These are phyloP conservation scores for Penicillium sp. DNA, from an alignment of 2,329 filamentous ascomycete genomes.

Conservation along the genomic window DNA sequence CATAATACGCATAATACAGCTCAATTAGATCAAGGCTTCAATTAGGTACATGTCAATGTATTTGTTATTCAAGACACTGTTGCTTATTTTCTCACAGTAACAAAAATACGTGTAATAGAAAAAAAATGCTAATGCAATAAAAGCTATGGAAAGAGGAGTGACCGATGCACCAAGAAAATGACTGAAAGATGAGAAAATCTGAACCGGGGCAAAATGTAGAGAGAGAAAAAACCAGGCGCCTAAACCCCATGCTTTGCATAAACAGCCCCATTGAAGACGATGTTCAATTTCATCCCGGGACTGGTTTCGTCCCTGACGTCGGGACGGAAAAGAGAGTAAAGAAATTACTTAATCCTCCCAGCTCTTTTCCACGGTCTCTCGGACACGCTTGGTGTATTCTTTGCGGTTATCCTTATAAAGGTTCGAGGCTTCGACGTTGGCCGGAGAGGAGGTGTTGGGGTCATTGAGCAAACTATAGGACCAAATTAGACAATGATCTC, in stretches of 20 bases:
- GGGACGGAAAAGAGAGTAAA: constrained; percentile 2
- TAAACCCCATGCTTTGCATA: constrained; percentile 46
- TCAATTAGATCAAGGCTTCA: background rate
- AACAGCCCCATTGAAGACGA: constrained; percentile 23
- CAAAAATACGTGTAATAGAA: background rate
- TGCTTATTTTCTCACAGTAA: background rate
- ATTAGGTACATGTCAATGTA: background rate
- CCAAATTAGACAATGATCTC: background rate
- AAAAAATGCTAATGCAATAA: background rate
- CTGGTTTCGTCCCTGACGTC: constrained; percentile 11
- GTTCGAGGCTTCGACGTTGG: constrained; percentile 97
- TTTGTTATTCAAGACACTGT: background rate
- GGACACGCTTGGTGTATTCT: constrained; percentile 92
- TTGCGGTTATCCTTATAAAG: constrained; percentile 97
- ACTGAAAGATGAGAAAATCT: background rate
- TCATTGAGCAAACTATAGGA: constrained; percentile 86
- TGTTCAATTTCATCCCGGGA: constrained; percentile 13
- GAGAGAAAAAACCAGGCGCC: constrained; percentile 36
- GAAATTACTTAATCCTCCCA: constrained; percentile 74
- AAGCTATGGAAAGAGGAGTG: background rate
- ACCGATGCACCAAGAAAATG: background rate
- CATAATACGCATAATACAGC: background rate
- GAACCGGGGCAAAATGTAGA: background rate
- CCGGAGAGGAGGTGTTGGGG: constrained; percentile 95
- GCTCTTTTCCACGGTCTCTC: constrained; percentile 98